phyloP scores from a whole-genome alignment of 2,329 filamentous ascomycete species.

The Fusarium mangiferae region DNA sequence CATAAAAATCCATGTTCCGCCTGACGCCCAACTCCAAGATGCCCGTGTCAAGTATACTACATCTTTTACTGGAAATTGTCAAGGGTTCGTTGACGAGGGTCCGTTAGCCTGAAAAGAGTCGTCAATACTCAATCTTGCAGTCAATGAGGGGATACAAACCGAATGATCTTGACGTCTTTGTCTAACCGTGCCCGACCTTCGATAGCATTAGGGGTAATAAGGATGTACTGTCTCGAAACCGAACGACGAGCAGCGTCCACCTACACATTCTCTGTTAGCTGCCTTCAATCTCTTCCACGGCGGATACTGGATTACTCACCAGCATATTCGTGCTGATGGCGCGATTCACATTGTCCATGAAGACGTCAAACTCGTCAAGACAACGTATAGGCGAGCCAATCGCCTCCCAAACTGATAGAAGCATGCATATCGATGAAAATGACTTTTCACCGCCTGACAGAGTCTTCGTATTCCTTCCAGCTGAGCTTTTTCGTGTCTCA shows the following conservation, averaged over 20 bases:
- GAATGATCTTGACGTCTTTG: slow-evolving; percentile 81
- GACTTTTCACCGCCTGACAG: slow-evolving; percentile 97
- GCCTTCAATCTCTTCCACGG: background rate
- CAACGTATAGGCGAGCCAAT: slow-evolving; percentile 97
- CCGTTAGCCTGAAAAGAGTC: slow-evolving; percentile 58
- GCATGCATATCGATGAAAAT: slow-evolving; percentile 93
- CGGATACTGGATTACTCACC: slow-evolving; percentile 60
- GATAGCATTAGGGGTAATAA: slow-evolving; percentile 94
- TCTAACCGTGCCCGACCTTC: slow-evolving; percentile 66
- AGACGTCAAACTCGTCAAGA: slow-evolving; percentile 97
- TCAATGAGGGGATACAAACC: slow-evolving; percentile 55
- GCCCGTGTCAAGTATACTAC: slow-evolving; percentile 1
- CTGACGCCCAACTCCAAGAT: slow-evolving; percentile 22
- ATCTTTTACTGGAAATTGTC: slow-evolving; percentile 3
- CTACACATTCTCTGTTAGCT: slow-evolving; percentile 52
- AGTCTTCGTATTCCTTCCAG: slow-evolving; percentile 87
- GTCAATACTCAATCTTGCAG: slow-evolving; percentile 39
- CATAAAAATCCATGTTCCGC: slow-evolving; percentile 1
- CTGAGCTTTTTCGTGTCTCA: slow-evolving; percentile 73
- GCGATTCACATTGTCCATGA: slow-evolving; percentile 98
- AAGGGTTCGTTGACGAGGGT: slow-evolving; percentile 67
- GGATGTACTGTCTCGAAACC: slow-evolving; percentile 91
- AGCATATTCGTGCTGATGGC: slow-evolving; percentile 95
- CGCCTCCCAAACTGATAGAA: slow-evolving; percentile 95
- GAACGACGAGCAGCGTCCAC: slow-evolving; percentile 86